Evolutionary conservation across 2,329 filamentous ascomycete species (phyloP).

Genomic region (Cercospora sp.): DNA sequence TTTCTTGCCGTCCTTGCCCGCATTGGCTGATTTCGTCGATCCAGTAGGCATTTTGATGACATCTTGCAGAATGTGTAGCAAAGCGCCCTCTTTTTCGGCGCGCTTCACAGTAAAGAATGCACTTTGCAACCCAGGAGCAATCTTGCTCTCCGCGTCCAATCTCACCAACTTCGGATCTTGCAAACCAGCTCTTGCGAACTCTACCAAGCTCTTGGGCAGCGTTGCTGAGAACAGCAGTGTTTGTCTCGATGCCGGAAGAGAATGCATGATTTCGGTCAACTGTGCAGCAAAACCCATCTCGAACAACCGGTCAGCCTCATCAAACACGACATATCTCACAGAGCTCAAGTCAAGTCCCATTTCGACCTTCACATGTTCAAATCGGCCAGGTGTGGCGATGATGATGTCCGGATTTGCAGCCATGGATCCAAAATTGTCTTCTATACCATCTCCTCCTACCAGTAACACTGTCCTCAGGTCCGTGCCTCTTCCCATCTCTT

Average conservation of each 20-base stretch:
- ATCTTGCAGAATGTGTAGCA: constrained; percentile 85
- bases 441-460: constrained; percentile 91
- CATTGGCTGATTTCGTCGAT: constrained; percentile 54
- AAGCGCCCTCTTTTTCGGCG: constrained; percentile 87
- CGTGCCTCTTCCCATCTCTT: constrained; percentile 86
- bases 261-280: constrained; percentile 87
- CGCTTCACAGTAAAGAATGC: constrained; percentile 94
- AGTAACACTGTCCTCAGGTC: constrained; percentile 87
- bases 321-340: constrained; percentile 91
- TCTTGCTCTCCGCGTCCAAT: constrained; percentile 90
- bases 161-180: constrained; percentile 90
- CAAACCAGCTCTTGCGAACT: constrained; percentile 89
- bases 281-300: constrained; percentile 98
- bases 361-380: constrained; percentile 94
- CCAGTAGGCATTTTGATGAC: constrained; percentile 87
- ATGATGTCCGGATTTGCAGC: constrained; percentile 93
- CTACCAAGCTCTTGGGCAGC: constrained; percentile 87
- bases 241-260: constrained; percentile 78
- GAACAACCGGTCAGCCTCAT: constrained; percentile 94
- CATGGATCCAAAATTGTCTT: constrained; percentile 94
- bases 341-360: constrained; percentile 91
- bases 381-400: constrained; percentile 94
- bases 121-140: constrained; percentile 92
- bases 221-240: constrained; percentile 95
- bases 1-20: constrained; percentile 47